Evolutionary conservation across 2,329 filamentous ascomycete species (phyloP).

Genomic region (Lachnum nothofagi): DNA sequence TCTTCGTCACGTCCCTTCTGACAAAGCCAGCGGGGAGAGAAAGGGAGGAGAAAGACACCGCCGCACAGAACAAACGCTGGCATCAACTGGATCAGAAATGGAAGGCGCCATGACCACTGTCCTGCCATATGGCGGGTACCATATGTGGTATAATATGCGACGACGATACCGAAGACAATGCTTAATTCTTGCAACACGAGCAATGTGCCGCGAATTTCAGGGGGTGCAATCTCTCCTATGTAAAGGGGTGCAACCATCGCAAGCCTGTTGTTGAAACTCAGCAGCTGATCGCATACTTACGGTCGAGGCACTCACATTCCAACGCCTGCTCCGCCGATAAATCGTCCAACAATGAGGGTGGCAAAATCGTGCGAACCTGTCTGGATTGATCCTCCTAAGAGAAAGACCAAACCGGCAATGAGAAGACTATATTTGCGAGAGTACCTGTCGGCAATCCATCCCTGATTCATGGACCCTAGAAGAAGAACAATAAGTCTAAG

Average conservation of each 20-base stretch:
- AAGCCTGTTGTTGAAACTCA: slow-evolving; percentile 38
- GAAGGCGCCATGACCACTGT: slow-evolving; percentile 33
- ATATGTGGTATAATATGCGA: slow-evolving; percentile 41
- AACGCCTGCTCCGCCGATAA: slow-evolving; percentile 42
- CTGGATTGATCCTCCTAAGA: slow-evolving; percentile 45
- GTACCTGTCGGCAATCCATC: slow-evolving; percentile 47
- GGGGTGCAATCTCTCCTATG: slow-evolving; percentile 46
- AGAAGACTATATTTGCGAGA: slow-evolving; percentile 48
- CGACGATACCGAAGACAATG: slow-evolving; percentile 40
- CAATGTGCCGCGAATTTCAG: slow-evolving; percentile 29
- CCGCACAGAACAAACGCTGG: slow-evolving; percentile 31
- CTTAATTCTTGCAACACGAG: slow-evolving; percentile 41
- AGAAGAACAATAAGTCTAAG: not conserved
- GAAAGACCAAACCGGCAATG: slow-evolving; percentile 46
- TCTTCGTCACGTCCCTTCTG: slow-evolving; percentile 43
- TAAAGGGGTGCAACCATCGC: slow-evolving; percentile 41
- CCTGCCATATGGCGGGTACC: slow-evolving; percentile 36
- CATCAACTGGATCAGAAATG: slow-evolving; percentile 27
- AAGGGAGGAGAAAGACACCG: slow-evolving; percentile 44
- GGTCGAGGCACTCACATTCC: not conserved
- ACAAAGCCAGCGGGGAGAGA: slow-evolving; percentile 37
- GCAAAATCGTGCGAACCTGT: slow-evolving; percentile 45
- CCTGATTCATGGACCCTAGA: slow-evolving; percentile 31
- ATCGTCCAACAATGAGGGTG: slow-evolving; percentile 45
- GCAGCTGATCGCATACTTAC: too few species aligned